Evolutionary conservation across 73 alveolate species (phyloP), one percentile per base, ranked within the genome.

Genomic region (Stentor roeselii): DNA sequence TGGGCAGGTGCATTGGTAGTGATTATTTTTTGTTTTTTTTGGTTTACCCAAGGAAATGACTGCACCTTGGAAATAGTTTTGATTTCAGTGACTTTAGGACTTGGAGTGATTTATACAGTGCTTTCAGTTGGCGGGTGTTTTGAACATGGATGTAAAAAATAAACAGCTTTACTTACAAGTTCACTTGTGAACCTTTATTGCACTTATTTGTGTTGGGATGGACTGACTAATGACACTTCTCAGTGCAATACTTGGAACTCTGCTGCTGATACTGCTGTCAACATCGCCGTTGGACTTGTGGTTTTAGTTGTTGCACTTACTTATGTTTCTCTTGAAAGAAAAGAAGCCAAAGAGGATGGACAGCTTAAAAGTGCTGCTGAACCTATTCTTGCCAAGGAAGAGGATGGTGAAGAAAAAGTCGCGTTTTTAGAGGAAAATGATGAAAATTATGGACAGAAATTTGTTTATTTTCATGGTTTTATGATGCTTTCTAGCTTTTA

Each of bases 401-500:
- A 67, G 15, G 50, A n/a, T 21, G 41, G 41, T 21, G 37, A 2
- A 11, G 80, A 67, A 30, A 34, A 67, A 34, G 80, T 27, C 11
- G 41, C 41, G 21, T 67, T 21, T 67, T 11, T 27, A 67, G 80
- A 67, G 34, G 41, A 30, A 34, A 40, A 34, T 0, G 34, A 67
- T 21, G 74, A 58, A 58, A 31, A 58, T 21, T 31, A 21, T 58
- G 41, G 37, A 27, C 21, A 32, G 37, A 67, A 32, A 67, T 11
- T 67, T 21, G 37, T 67, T 67, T 34, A n/a, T 36, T 94, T 94
- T 82, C 93, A 92, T 75, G 78, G 90, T 15, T 75, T 92, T 14
- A 88, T 94, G 95, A 60, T 89, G 32, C 50, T 92, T 59, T 90
- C 89, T 14, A 75, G 96, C 1, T 59, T 92, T 58, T 94, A 94